These are phyloP conservation scores for Blastocladiella britannica DNA, from an alignment of 192 early-diverging fungal genomes.

Conservation along the genomic window DNA sequence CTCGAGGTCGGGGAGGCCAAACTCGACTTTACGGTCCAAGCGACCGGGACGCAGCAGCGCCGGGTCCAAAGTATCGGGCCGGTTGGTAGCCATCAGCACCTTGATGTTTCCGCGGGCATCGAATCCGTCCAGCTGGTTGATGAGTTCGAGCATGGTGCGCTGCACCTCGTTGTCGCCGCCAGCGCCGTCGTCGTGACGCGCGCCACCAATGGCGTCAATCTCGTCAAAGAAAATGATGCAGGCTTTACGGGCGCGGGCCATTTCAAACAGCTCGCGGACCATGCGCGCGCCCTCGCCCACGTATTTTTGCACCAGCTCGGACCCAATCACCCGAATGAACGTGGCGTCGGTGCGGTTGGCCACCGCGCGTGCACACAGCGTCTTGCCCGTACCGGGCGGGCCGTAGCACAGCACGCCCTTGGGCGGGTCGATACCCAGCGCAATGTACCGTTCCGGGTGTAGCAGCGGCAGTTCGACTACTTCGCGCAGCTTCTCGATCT, in stretches of 20 bases:
- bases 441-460: slow-evolving; percentile 89
- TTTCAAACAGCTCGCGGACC: slow-evolving; percentile 98
- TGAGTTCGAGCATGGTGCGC: slow-evolving; percentile 97
- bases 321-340: slow-evolving; percentile 98
- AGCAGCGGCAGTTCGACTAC: slow-evolving; percentile 94
- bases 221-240: slow-evolving; percentile 99
- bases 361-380: slow-evolving; percentile 89
- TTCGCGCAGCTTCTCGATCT: slow-evolving; percentile 97
- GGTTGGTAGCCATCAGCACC: slow-evolving; percentile 97
- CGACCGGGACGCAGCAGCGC: slow-evolving; percentile 93
- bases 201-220: slow-evolving; percentile 95
- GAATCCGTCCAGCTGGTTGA: slow-evolving; percentile 98
- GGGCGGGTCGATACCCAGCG: slow-evolving; percentile 96
- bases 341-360: slow-evolving; percentile 99
- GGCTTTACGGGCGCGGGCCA: slow-evolving; percentile 98
- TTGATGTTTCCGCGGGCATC: slow-evolving; percentile 99
- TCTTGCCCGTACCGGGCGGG: slow-evolving; percentile 92
- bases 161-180: slow-evolving; percentile 99
- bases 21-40: slow-evolving; percentile 96
- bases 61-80: slow-evolving; percentile 93
- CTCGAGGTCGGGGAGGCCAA: slow-evolving; percentile 83
- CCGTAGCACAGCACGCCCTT: slow-evolving; percentile 98
- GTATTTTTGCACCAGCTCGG: slow-evolving; percentile 97
- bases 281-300: slow-evolving; percentile 98
- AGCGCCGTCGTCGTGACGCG: slow-evolving; percentile 92